Conservation (phyloP, 306 rosid species). For the Dalbergia cochinchinensis region DNA sequence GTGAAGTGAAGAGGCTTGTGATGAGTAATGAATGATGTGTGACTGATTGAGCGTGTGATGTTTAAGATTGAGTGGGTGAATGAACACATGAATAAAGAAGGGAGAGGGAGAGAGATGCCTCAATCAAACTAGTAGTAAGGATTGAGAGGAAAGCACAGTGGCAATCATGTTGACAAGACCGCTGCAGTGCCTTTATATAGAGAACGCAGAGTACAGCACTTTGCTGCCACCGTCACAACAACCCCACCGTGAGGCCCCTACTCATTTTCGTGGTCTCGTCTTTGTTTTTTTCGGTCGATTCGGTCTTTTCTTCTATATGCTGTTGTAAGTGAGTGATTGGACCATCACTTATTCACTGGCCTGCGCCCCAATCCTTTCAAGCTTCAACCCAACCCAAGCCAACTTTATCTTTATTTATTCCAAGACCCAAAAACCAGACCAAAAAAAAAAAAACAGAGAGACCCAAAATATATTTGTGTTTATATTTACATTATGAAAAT, state of each 20-base stretch:
- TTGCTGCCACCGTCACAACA: conserved; percentile 39
- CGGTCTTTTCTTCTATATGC: neutral
- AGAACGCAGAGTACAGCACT: neutral
- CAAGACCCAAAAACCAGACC: too few relatives aligned
- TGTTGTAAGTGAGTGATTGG: neutral
- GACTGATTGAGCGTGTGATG: conserved; percentile 53
- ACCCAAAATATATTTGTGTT: too few relatives aligned
- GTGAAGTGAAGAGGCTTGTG: neutral
- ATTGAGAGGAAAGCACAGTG: conserved; percentile 14
- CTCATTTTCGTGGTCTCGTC: conserved; percentile 2
- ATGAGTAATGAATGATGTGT: neutral
- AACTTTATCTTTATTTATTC: too few relatives aligned
- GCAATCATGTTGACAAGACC: conserved; percentile 58
- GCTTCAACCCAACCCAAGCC: neutral
- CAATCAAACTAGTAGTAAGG: neutral
- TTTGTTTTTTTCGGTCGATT: neutral
- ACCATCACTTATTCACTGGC: neutral
- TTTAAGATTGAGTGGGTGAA: conserved; percentile 51
- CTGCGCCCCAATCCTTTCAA: neutral
- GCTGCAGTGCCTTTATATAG: conserved; percentile 35
- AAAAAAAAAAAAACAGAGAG: too few relatives aligned
- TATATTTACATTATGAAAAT: too few relatives aligned
- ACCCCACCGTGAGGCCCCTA: neutral
- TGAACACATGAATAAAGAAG: neutral
- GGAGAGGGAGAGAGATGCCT: conserved; percentile 1